Conservation (phyloP, 2,329 filamentous ascomycete species). For the Verticillium klebahnii region DNA sequence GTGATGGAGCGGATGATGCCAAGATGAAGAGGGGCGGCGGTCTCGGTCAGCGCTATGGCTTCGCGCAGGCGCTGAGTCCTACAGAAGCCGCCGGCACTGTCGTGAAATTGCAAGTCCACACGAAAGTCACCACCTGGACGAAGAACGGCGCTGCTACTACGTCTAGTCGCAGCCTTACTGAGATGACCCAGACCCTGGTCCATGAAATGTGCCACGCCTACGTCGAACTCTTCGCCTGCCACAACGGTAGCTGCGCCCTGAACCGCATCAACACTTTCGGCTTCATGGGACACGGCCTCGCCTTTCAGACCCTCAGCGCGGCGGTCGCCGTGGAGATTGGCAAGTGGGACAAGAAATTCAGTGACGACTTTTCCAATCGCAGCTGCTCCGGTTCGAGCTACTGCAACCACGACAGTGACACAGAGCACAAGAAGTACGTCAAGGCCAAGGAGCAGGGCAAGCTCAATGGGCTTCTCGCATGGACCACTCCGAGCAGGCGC, state of each 20-base stretch:
- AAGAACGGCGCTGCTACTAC: background rate
- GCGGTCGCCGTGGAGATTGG: background rate
- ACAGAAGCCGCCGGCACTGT: background rate
- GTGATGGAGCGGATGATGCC: background rate
- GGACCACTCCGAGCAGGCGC: too few relatives aligned
- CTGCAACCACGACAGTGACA: background rate
- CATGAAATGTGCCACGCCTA: constrained; percentile 12
- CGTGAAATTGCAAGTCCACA: background rate
- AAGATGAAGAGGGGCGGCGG: background rate
- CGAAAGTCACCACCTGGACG: background rate
- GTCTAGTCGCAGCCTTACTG: background rate
- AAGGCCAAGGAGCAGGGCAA: too few relatives aligned
- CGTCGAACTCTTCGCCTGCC: constrained; percentile 1
- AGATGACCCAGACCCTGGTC: constrained; percentile 3
- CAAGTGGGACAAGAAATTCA: background rate
- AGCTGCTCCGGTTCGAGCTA: background rate
- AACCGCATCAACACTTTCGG: constrained; percentile 3
- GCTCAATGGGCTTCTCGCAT: too few relatives aligned
- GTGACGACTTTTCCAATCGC: background rate
- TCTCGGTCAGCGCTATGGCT: background rate
- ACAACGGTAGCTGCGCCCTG: background rate
- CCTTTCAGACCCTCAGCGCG: background rate
- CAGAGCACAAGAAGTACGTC: background rate
- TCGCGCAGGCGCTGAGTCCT: background rate
- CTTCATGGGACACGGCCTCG: background rate